Evolutionary conservation across 805 yeast species (phyloP).

Genomic region (Debaryomyces hansenii): DNA sequence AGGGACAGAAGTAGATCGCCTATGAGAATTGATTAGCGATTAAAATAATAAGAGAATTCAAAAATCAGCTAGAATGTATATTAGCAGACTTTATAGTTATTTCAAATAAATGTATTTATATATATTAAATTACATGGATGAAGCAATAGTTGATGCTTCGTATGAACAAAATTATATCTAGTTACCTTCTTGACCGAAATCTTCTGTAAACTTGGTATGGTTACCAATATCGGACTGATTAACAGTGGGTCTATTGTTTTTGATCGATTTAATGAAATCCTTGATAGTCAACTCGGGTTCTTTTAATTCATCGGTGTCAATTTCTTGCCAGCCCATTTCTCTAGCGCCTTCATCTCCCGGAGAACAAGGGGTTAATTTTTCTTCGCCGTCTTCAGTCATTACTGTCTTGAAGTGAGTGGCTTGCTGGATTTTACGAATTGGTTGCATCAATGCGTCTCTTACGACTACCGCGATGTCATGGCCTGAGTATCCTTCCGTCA

Average conservation of each 20-base stretch:
- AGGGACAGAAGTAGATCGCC: slow-evolving; percentile 19
- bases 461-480: slow-evolving; percentile 97
- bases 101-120: not conserved
- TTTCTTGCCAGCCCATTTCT: slow-evolving; percentile 93
- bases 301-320: slow-evolving; percentile 81
- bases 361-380: slow-evolving; percentile 83
- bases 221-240: slow-evolving; percentile 78
- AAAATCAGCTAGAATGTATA: not conserved
- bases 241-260: slow-evolving; percentile 92
- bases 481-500: slow-evolving; percentile 98
- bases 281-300: slow-evolving; percentile 89
- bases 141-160: not conserved
- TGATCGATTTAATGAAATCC: slow-evolving; percentile 91
- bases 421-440: slow-evolving; percentile 89
- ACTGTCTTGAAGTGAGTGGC: slow-evolving; percentile 91
- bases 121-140: slow-evolving; percentile 1
- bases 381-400: slow-evolving; percentile 37
- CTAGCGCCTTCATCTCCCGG: slow-evolving; percentile 90
- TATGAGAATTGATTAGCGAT: slow-evolving; percentile 9
- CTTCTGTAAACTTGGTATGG: slow-evolving; percentile 86
- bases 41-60: not conserved
- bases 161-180: slow-evolving; percentile 21
- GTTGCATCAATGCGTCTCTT: slow-evolving; percentile 97
- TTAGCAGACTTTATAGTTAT: not conserved
- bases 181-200: slow-evolving; percentile 97